A percentile compares a stretch with the other conserved stretches of the same genome.
Conservation (phyloP, 768 basidiomycete genomes). For the Lyophyllum atratum region DNA sequence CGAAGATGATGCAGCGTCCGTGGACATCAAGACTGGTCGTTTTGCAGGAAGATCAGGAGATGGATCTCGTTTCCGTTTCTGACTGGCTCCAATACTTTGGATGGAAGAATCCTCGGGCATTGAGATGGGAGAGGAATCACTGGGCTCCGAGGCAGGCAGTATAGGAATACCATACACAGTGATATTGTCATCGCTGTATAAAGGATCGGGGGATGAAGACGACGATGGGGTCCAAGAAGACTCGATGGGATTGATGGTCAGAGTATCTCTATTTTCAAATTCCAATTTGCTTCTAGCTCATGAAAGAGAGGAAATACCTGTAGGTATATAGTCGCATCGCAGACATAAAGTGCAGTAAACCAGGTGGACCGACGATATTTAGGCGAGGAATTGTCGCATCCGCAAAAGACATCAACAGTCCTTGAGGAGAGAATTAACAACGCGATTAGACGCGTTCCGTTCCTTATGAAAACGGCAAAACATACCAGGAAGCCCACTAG, state of each 20-base stretch:
- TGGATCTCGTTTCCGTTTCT: constrained; percentile 47
- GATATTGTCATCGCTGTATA: constrained; percentile 65
- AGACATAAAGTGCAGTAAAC: constrained; percentile 69
- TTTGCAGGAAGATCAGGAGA: constrained; percentile 42
- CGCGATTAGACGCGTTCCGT: not conserved
- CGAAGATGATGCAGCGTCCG: constrained; percentile 18
- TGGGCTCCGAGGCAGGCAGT: constrained; percentile 16
- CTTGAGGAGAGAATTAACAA: constrained; percentile 33
- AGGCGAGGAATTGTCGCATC: constrained; percentile 65
- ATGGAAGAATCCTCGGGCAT: not conserved
- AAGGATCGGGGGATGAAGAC: constrained; percentile 34
- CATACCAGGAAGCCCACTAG: constrained; percentile 74
- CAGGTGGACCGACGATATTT: constrained; percentile 70
- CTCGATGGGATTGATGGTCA: constrained; percentile 50
- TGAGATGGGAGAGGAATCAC: not conserved
- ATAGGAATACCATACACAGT: constrained; percentile 64
- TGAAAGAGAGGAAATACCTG: constrained; percentile 46
- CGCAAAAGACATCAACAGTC: constrained; percentile 77
- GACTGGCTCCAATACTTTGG: constrained; percentile 17
- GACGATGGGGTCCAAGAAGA: constrained; percentile 29
- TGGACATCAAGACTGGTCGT: constrained; percentile 15
- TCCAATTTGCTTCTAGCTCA: constrained; percentile 3
- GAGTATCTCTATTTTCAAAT: constrained; percentile 42
- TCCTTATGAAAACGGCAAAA: not conserved
- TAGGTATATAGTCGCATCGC: constrained; percentile 67